Percentiles rank a stretch among this genome's conserved stretches.
Conservation (phyloP, 1,284 basidiomycete genomes). For the Moesziomyces aphidis region DNA sequence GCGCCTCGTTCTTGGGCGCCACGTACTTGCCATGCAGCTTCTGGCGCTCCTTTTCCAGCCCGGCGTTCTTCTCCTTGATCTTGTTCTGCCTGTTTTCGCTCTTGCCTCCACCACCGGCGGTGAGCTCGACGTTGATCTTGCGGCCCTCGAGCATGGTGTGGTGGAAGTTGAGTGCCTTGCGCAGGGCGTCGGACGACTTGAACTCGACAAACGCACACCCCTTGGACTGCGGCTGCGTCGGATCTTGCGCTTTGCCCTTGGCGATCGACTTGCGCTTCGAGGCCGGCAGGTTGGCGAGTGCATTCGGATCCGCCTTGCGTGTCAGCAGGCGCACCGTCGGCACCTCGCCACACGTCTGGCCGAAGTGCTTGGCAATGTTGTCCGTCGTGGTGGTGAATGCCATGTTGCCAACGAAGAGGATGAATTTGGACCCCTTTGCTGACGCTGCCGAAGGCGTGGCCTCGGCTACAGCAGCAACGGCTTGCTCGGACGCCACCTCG, state of each 20-base stretch:
- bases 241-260: conserved; percentile 65
- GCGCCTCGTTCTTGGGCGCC: conserved; percentile 55
- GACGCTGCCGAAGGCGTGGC: conserved; percentile 8
- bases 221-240: conserved; percentile 52
- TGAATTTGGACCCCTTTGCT: conserved; percentile 41
- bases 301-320: conserved; percentile 54
- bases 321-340: conserved; percentile 64
- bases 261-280: conserved; percentile 66
- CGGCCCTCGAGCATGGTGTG: conserved; percentile 64
- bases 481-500: conserved; percentile 26
- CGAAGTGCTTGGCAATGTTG: conserved; percentile 60
- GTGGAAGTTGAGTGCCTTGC: conserved; percentile 65
- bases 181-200: conserved; percentile 43
- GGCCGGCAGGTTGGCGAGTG: conserved; percentile 47
- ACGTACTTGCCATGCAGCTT: conserved; percentile 65
- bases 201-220: conserved; percentile 67
- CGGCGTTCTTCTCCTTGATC: conserved; percentile 63
- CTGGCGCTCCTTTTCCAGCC: conserved; percentile 59
- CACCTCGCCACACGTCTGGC: conserved; percentile 58
- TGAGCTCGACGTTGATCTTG: conserved; percentile 66
- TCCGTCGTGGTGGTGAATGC: conserved; percentile 59
- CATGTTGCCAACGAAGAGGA: conserved; percentile 67
- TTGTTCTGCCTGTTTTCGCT: conserved; percentile 54
- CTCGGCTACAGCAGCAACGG: conserved; percentile 5
- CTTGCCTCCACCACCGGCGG: conserved; percentile 66